A percentile compares a stretch with the other conserved stretches of the same genome.
Conservation (phyloP, 2,329 filamentous ascomycete species). For the Knoxdaviesia capensis region DNA sequence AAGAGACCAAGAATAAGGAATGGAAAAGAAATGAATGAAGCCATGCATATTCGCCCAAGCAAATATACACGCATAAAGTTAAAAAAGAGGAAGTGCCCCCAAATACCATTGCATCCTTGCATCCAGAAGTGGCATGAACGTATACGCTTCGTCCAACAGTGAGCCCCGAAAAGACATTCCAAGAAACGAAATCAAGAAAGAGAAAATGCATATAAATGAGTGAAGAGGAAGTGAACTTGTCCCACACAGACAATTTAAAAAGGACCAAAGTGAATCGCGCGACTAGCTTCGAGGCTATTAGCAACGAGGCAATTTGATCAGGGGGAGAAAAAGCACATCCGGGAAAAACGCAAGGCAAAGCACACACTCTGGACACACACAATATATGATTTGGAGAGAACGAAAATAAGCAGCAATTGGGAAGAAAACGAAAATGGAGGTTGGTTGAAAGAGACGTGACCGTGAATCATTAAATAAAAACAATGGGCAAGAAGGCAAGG, state of each 20-base stretch:
- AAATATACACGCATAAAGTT: too few relatives aligned
- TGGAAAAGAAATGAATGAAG: background rate
- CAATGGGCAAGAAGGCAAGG: slow-evolving; percentile 1
- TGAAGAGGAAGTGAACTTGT: too few relatives aligned
- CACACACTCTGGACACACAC: background rate
- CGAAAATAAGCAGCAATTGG: background rate
- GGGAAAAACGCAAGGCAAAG: too few relatives aligned
- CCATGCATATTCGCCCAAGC: too few relatives aligned
- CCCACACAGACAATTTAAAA: too few relatives aligned
- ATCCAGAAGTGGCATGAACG: too few relatives aligned
- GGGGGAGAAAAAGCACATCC: too few relatives aligned
- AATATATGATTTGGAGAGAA: background rate
- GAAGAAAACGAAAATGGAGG: slow-evolving; percentile 1
- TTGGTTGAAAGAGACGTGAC: slow-evolving; percentile 2
- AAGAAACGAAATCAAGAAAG: background rate
- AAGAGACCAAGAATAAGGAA: background rate
- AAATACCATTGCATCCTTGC: too few relatives aligned
- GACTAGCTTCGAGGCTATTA: too few relatives aligned
- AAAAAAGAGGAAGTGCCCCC: too few relatives aligned
- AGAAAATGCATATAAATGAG: slow-evolving; percentile 1
- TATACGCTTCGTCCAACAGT: background rate
- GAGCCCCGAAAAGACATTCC: background rate
- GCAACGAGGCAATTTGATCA: too few relatives aligned
- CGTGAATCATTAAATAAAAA: slow-evolving; percentile 6
- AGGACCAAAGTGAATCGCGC: too few relatives aligned